Conservation (phyloP, 768 basidiomycete genomes). For the Dentipellis fragilis region DNA sequence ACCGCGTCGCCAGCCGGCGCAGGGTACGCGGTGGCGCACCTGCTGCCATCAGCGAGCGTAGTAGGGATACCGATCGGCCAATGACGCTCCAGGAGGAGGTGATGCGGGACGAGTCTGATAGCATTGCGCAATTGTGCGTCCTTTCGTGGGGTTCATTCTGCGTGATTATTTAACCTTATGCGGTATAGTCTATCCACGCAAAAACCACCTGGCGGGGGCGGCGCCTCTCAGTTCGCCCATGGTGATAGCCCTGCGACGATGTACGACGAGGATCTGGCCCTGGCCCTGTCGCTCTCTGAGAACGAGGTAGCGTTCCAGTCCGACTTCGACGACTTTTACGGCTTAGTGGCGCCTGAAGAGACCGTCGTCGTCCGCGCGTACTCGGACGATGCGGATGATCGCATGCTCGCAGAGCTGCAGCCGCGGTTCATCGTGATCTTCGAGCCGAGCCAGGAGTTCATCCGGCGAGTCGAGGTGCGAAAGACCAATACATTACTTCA, state of each 20-base stretch:
- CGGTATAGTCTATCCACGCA: conserved; percentile 6
- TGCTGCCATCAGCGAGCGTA: conserved; percentile 4
- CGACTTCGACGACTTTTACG: conserved; percentile 73
- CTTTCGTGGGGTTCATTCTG: not conserved
- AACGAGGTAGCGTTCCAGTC: conserved; percentile 10
- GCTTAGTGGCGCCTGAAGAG: conserved; percentile 67
- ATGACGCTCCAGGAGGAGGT: conserved; percentile 22
- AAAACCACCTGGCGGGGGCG: not conserved
- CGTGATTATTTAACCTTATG: not conserved
- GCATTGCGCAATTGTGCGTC: conserved; percentile 51
- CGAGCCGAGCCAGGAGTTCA: conserved; percentile 89
- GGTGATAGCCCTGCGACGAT: conserved; percentile 6
- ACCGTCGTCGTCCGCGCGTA: conserved; percentile 82
- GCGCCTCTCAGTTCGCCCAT: not conserved
- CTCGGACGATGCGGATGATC: conserved; percentile 88
- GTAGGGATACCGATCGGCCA: not conserved
- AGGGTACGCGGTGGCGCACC: conserved; percentile 69
- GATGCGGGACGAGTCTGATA: conserved; percentile 37
- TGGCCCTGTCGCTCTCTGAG: conserved; percentile 13
- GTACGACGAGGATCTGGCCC: conserved; percentile 27
- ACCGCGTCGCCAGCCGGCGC: conserved; percentile 53
- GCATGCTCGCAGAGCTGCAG: conserved; percentile 73
- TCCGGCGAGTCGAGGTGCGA: conserved; percentile 81
- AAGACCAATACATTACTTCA: not conserved
- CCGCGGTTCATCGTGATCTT: conserved; percentile 94